Conservation (phyloP, 768 basidiomycete species). For the Sarcomyxa edulis region DNA sequence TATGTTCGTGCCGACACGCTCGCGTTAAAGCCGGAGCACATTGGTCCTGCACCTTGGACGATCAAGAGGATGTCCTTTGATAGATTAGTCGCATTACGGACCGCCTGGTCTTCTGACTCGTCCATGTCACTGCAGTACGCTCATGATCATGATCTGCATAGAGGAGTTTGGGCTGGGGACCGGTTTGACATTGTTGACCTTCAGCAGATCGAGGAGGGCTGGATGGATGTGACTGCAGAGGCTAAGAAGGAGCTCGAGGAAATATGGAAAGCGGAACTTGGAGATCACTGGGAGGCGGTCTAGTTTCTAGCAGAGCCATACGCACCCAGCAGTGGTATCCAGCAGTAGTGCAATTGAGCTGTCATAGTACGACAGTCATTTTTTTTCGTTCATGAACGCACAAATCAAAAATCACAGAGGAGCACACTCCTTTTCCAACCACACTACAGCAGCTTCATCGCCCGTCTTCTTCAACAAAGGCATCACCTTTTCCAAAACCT, state of each 20-base stretch:
- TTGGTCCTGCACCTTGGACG: not conserved
- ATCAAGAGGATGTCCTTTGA: constrained; percentile 1
- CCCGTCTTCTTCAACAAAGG: constrained; percentile 67
- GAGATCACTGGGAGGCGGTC: no score
- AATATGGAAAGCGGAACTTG: no score
- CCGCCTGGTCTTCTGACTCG: constrained; percentile 7
- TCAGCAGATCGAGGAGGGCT: not conserved
- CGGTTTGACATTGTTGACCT: constrained; percentile 3
- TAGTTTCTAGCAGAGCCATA: no score
- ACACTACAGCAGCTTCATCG: constrained; percentile 52
- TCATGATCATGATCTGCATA: not conserved
- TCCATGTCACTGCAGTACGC: not conserved
- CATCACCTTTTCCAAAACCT: constrained; percentile 66
- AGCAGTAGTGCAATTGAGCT: no score
- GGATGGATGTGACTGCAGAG: constrained; percentile 5
- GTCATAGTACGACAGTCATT: no score
- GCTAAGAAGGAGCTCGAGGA: constrained; percentile 9
- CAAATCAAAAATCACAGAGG: no score
- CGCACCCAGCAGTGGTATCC: no score
- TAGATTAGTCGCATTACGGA: no score
- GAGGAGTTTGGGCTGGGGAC: constrained; percentile 8
- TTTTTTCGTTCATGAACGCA: no score
- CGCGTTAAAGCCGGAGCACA: no score
- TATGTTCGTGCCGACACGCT: no score
- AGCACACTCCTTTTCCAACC: constrained; percentile 60